These are phyloP conservation scores for Copromyces sp. DNA, from an alignment of 495 filamentous ascomycete species.

Conservation along the genomic window DNA sequence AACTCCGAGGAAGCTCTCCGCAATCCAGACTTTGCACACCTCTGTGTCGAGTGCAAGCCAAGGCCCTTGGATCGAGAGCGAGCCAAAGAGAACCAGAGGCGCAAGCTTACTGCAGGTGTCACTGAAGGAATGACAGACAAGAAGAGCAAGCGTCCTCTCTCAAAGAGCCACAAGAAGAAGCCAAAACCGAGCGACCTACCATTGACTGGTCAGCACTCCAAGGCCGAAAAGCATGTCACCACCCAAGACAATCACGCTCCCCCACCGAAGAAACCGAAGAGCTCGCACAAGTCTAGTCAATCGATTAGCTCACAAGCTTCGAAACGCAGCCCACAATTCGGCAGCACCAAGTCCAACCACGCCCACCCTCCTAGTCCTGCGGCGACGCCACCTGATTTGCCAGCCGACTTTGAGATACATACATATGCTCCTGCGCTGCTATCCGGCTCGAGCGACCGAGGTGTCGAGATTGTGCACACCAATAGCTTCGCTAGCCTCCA, in stretches of 20 bases:
- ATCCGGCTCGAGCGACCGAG: constrained; percentile 55
- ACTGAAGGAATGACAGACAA: constrained; percentile 48
- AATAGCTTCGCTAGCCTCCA: constrained; percentile 60
- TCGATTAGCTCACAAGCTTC: constrained; percentile 53
- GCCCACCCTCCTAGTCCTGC: constrained; percentile 44
- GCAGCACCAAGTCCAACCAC: constrained; percentile 28
- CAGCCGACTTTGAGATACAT: constrained; percentile 46
- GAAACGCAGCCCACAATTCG: constrained; percentile 45
- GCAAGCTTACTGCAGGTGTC: constrained; percentile 36
- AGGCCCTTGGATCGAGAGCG: constrained; percentile 56
- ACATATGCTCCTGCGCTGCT: constrained; percentile 63
- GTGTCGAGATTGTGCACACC: constrained; percentile 44
- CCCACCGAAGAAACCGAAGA: constrained; percentile 63
- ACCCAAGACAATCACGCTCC: constrained; percentile 26
- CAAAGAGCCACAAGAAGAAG: constrained; percentile 72
- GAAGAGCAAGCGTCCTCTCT: constrained; percentile 56
- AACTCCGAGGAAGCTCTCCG: constrained; percentile 60
- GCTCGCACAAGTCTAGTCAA: constrained; percentile 56
- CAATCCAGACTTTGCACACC: constrained; percentile 52
- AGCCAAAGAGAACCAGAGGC: constrained; percentile 53
- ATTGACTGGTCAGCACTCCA: constrained; percentile 36
- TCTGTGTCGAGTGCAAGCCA: constrained; percentile 78
- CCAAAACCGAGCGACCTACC: constrained; percentile 41
- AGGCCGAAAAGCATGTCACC: constrained; percentile 26
- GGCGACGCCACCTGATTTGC: constrained; percentile 45